A percentile compares a stretch with the other conserved stretches of the same genome.
Evolutionary conservation across 2,329 filamentous ascomycete species (phyloP).

Genomic region (Stachybotrys chartarum): DNA sequence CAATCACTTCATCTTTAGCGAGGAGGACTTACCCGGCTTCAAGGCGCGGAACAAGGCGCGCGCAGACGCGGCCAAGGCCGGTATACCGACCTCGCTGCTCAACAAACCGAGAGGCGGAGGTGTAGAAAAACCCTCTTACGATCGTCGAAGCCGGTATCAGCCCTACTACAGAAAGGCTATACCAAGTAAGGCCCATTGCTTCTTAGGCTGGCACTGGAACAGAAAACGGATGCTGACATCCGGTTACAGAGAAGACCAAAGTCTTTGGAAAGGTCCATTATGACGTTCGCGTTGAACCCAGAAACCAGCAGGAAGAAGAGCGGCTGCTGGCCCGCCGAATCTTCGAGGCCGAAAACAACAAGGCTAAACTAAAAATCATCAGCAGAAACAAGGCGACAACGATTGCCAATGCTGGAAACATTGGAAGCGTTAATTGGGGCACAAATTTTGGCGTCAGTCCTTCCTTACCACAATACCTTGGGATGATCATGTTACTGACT

Average conservation of each 20-base stretch:
- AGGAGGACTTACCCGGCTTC: constrained; percentile 71
- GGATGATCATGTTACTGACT: constrained; percentile 10
- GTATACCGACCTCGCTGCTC: constrained; percentile 51
- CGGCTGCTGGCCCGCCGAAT: constrained; percentile 54
- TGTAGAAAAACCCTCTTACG: constrained; percentile 39
- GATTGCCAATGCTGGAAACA: constrained; percentile 48
- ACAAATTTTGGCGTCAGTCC: constrained; percentile 50
- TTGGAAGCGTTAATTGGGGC: constrained; percentile 28
- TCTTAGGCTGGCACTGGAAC: background rate
- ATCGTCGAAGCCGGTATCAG: constrained; percentile 37
- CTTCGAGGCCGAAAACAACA: constrained; percentile 40
- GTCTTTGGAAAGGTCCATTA: constrained; percentile 66
- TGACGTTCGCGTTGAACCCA: constrained; percentile 68
- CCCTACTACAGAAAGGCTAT: constrained; percentile 66
- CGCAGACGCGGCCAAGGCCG: constrained; percentile 48
- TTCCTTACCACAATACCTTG: background rate
- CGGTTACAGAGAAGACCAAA: constrained; percentile 64
- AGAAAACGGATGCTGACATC: constrained; percentile 11
- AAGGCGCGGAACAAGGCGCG: constrained; percentile 42
- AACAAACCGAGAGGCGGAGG: constrained; percentile 32
- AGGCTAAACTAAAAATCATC: constrained; percentile 42
- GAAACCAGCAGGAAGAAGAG: constrained; percentile 64
- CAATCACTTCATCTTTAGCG: constrained; percentile 89
- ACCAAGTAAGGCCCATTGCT: constrained; percentile 51
- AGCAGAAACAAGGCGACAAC: constrained; percentile 42